Evolutionary conservation across 2,329 filamentous ascomycete genomes (phyloP).

Genomic region (Curvularia lunata): DNA sequence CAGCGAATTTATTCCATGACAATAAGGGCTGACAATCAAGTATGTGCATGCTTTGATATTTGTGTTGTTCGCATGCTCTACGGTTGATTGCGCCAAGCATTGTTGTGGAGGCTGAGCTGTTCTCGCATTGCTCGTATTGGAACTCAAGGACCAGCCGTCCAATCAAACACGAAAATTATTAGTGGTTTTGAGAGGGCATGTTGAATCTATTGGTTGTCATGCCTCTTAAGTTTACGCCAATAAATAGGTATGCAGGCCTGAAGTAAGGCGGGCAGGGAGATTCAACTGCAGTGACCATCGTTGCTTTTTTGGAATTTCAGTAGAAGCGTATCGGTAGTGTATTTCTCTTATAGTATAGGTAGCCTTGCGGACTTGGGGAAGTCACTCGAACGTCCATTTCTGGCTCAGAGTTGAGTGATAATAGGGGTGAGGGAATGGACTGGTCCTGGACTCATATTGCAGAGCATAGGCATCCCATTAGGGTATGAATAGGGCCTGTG

Average conservation of each 20-base stretch:
- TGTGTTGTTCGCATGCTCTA: neutral
- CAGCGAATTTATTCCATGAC: neutral
- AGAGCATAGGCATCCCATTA: neutral
- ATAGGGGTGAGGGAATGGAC: neutral
- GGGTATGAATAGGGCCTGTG: neutral
- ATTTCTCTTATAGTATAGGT: neutral
- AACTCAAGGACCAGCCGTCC: neutral
- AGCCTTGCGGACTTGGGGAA: neutral
- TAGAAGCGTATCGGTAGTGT: neutral
- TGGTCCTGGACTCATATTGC: neutral
- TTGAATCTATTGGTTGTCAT: neutral
- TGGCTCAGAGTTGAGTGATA: neutral
- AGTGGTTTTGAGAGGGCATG: neutral
- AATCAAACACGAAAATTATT: neutral
- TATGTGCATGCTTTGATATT: neutral
- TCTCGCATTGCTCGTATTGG: slow-evolving; percentile 27
- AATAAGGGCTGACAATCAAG: neutral
- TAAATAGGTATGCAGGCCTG: neutral
- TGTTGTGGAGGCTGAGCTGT: slow-evolving; percentile 19
- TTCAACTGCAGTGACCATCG: neutral
- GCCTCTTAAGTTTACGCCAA: neutral
- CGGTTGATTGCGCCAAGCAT: slow-evolving; percentile 18
- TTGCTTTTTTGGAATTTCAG: neutral
- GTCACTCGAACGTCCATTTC: neutral
- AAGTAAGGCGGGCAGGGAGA: neutral